Evolutionary conservation across 805 yeast species (phyloP), one percentile per base, ranked within the genome.

Genomic region (Lipomyces starkeyi): DNA sequence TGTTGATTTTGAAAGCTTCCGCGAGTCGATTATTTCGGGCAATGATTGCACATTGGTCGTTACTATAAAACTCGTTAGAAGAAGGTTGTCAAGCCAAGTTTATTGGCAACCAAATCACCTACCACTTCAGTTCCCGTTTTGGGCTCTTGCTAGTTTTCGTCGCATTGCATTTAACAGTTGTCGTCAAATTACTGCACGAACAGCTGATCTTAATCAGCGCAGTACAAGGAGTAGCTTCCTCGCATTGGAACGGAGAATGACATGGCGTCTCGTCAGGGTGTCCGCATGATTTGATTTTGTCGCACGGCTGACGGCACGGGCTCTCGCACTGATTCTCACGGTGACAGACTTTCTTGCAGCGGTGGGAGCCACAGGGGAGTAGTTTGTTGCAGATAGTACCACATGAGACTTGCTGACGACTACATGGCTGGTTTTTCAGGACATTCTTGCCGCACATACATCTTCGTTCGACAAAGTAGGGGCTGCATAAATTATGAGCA

Each of bases 381-480:
- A 74, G 71, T 63, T 83, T 79, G 0, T 85, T 86, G 80, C 98
- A 93, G 7, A 80, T 79, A 25, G 82, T 80, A 53, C 89, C 88
- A 78, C 98, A 93, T 2, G 91, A 86, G 0, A 89, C 92, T 35
- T 81, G 82, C 2, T 82, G 81, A 70, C 88, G 91, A 61, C 88
- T 88, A 79, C 98, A 89, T 73, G 85, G 85, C 32, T 90, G 85
- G 20, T 90, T 89, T 43, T 86, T 83, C 9, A 91, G 82, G 3
- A 79, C 78, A 11, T 75, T 73, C 70, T 83, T 80, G 2, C 90
- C 91, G 81, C 95, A 90, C 71, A 83, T 82, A 76, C 96, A 90
- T 27, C 70, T 71, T 71, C 85, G 87, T 35, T 82, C 80, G 1
- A 88, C 88, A 6, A 86, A 74, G 34, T 80, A 81, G 0, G 96